These are phyloP conservation scores for Prillingera fragicola DNA, from an alignment of 1,284 basidiomycete species.

Conservation along the genomic window DNA sequence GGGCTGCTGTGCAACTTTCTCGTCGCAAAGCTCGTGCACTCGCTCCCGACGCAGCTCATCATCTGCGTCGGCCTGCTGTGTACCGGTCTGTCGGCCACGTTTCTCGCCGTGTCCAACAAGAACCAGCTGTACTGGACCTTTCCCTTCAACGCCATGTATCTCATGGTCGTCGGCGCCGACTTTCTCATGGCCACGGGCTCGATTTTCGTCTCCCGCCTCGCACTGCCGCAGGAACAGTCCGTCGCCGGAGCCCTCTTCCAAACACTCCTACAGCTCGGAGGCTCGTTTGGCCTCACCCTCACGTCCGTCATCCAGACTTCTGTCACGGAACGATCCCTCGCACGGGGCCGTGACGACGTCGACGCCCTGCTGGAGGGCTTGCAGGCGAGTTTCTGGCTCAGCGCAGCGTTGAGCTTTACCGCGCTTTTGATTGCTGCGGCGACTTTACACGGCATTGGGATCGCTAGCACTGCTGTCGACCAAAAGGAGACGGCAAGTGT, in stretches of 20 bases:
- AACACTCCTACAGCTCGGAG: slow-evolving; percentile 54
- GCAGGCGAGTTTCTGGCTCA: slow-evolving; percentile 39
- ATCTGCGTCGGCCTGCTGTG: slow-evolving; percentile 59
- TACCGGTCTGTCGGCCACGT: slow-evolving; percentile 55
- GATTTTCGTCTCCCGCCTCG: slow-evolving; percentile 64
- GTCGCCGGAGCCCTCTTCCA: slow-evolving; percentile 58
- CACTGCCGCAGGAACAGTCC: slow-evolving; percentile 63
- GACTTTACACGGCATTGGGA: slow-evolving; percentile 31
- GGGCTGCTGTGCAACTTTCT: slow-evolving; percentile 58
- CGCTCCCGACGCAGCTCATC: slow-evolving; percentile 13
- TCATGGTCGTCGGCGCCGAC: slow-evolving; percentile 66
- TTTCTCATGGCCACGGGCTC: slow-evolving; percentile 67
- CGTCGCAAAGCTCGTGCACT: slow-evolving; percentile 31
- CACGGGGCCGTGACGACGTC: slow-evolving; percentile 7
- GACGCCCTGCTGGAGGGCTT: slow-evolving; percentile 24
- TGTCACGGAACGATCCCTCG: too few species aligned
- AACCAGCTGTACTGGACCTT: slow-evolving; percentile 8
- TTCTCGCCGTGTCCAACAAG: slow-evolving; percentile 64
- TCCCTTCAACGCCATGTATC: slow-evolving; percentile 33
- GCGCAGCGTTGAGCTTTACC: slow-evolving; percentile 26
- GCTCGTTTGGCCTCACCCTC: slow-evolving; percentile 63
- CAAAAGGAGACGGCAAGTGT: too few species aligned
- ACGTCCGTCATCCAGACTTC: slow-evolving; percentile 63
- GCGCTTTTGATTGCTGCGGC: slow-evolving; percentile 27
- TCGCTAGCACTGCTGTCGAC: too few species aligned